Base-by-base conservation (phyloP, 257 asterid genomes). In the Plantago ovata region DNA sequence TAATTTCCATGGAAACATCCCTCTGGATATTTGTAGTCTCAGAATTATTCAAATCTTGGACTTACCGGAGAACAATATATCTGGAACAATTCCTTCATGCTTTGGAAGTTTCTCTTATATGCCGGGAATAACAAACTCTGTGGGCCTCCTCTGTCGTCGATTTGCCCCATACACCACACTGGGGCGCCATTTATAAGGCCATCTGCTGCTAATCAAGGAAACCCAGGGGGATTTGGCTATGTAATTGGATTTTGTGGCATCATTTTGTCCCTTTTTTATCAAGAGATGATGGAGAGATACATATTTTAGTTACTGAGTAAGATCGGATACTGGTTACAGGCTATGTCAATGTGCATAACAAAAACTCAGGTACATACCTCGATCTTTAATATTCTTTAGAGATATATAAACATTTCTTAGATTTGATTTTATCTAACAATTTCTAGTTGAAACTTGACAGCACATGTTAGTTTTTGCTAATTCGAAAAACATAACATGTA, bases 1-100 rank as follows among this genome's bases (percentile, higher is more conserved):
- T 4, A 28, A 28, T 28, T 1, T 28, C 36, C 36, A 28, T 28
- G 36, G 36, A 28, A 28, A 28, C 36, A 28, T 28, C 3, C 36
- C 36, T 0, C 36, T 28, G 7, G 69, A 58, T 21, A 42, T 79
- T 5, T 79, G 81, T 32, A 45, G 13, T 52, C 77, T 79, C 10
- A 53, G 62, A 18, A 3, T 7, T 11, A 63, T 75, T 33, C 81
- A 72, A 23, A 4, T 75, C 23, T 55, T 79, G 48, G 84, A 79
- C 62, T 60, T 75, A 3, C 75, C 81, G 19, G 13, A 52, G 45
- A 75, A 79, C 62, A 55, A 20, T 6, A 8, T 75, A 38, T 69
- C 77, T 0, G 71, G 77, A 13, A 32, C 12, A 44, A 65, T 79
- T 1, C 82, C 85, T 0, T 22, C 22, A 13, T 72, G 81, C 43